Evolutionary conservation across 495 filamentous ascomycete genomes (phyloP).

Genomic region (Penicillium cinerascens): DNA sequence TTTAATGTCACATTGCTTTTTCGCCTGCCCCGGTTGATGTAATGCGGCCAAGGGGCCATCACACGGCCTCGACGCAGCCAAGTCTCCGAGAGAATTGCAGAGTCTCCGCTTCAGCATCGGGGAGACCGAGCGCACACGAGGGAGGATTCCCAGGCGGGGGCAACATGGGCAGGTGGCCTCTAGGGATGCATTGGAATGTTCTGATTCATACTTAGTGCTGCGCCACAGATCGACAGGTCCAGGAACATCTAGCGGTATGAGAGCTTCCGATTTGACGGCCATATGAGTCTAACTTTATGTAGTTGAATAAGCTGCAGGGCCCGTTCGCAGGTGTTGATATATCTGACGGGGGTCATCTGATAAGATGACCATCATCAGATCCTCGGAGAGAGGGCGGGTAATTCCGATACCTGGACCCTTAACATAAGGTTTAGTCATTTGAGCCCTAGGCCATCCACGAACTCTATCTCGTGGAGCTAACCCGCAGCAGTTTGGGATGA

Average conservation of each 20-base stretch:
- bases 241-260: not conserved
- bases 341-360: slow-evolving; percentile 12
- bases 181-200: not conserved
- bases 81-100: not conserved
- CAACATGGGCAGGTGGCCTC: not conserved
- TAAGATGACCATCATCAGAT: not conserved
- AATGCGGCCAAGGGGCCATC: not conserved
- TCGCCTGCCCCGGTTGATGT: not conserved
- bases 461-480: not conserved
- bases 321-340: not conserved
- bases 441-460: not conserved
- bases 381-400: no score
- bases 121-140: not conserved
- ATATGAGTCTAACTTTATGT: not conserved
- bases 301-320: not conserved
- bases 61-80: not conserved
- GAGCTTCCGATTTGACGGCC: not conserved
- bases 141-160: not conserved
- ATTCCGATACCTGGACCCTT: not conserved
- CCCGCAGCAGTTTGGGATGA: not conserved
- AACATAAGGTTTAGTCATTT: not conserved
- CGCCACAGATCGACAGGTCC: not conserved
- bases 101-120: not conserved
- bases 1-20: not conserved
- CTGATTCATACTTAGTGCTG: not conserved